Percentiles rank a stretch among this genome's conserved stretches.
Evolutionary conservation across 192 early-diverging fungal species (phyloP).

Genomic region (Linnemannia hyalina): DNA sequence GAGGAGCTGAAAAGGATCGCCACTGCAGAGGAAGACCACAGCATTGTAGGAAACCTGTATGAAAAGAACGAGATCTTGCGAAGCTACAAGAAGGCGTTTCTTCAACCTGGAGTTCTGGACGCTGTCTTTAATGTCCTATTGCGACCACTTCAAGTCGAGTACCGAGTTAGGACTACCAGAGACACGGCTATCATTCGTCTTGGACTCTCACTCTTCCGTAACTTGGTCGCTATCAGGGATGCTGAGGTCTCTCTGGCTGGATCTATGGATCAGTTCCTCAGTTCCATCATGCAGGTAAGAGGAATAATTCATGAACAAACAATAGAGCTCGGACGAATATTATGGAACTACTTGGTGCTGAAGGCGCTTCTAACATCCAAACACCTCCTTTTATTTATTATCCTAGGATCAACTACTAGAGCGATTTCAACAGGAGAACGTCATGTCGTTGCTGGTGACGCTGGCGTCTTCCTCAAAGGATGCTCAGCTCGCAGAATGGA

Average conservation of each 20-base stretch:
- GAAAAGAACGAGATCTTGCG: constrained; percentile 62
- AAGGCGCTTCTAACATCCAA: constrained; percentile 14
- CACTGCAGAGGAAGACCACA: constrained; percentile 47
- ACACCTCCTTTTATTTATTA: not conserved
- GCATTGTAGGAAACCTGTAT: constrained; percentile 54
- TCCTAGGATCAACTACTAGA: constrained; percentile 68
- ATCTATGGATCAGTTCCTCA: constrained; percentile 65
- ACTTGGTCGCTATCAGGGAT: constrained; percentile 86
- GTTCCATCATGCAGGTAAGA: constrained; percentile 74
- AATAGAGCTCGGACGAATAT: not conserved
- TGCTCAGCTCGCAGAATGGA: constrained; percentile 73
- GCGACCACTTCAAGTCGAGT: constrained; percentile 62
- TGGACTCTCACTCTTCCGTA: constrained; percentile 82
- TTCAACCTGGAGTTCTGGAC: constrained; percentile 63
- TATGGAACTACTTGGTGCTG: not conserved
- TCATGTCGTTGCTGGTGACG: constrained; percentile 77
- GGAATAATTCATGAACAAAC: not conserved
- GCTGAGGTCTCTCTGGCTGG: constrained; percentile 68
- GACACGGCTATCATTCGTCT: constrained; percentile 75
- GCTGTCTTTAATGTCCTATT: constrained; percentile 67
- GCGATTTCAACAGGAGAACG: constrained; percentile 69
- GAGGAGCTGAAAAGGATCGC: constrained; percentile 56
- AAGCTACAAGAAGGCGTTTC: constrained; percentile 83
- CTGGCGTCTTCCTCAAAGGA: constrained; percentile 75
- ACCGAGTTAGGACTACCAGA: constrained; percentile 66